Percentiles rank a stretch among this genome's conserved stretches.
Conservation (phyloP, 2,329 filamentous ascomycete species). For the Magnaporthiopsis incrustans region DNA sequence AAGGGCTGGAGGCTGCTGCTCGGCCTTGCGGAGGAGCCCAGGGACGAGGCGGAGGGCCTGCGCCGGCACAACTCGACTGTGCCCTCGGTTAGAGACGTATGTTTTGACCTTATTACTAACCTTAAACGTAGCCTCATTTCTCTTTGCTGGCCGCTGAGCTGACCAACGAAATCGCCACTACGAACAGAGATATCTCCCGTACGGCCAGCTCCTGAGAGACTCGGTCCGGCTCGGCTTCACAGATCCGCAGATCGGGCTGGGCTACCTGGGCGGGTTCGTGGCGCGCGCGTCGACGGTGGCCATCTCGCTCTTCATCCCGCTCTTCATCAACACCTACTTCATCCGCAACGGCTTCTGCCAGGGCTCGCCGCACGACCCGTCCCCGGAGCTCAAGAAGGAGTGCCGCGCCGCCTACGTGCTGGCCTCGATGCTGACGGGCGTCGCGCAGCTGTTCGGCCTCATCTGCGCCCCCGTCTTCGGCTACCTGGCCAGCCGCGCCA, state of each 20-base stretch:
- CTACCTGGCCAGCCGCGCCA: constrained; percentile 63
- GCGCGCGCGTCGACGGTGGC: constrained; percentile 90
- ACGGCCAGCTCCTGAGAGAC: constrained; percentile 51
- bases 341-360: constrained; percentile 73
- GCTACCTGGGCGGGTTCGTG: constrained; percentile 90
- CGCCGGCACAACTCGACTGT: neutral
- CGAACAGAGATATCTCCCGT: constrained; percentile 33
- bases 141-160: neutral
- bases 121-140: neutral
- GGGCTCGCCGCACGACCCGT: constrained; percentile 53
- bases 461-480: constrained; percentile 83
- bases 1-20: constrained; percentile 62
- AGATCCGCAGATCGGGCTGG: constrained; percentile 72
- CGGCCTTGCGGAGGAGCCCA: constrained; percentile 18
- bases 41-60: neutral
- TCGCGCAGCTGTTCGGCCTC: constrained; percentile 79
- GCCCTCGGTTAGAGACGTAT: neutral
- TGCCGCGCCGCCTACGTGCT: constrained; percentile 84
- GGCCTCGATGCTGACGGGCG: constrained; percentile 78
- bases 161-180: neutral
- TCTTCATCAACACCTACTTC: constrained; percentile 89
- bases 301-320: constrained; percentile 88
- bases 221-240: constrained; percentile 63
- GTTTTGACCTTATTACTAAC: neutral
- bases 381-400: constrained; percentile 70